phyloP scores from a whole-genome alignment of 192 early-diverging fungal species.

The Cladochytrium replicatum region DNA sequence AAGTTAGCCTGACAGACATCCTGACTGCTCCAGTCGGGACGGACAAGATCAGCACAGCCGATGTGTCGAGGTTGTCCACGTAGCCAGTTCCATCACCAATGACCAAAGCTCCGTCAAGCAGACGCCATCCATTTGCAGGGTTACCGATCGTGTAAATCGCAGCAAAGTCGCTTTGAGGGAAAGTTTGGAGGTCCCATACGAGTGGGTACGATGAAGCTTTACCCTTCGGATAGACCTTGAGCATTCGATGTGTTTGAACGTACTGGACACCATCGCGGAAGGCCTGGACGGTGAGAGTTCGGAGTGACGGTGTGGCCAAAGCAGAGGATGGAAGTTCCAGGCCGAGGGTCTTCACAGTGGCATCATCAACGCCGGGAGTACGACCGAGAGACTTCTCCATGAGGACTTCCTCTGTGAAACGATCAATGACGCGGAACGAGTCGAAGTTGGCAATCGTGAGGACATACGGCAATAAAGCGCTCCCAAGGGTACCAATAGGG shows the following conservation, averaged over 20 bases:
- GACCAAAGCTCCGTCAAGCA: background rate
- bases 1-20: background rate
- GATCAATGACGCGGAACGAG: constrained; percentile 2
- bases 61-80: constrained; percentile 2
- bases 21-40: background rate
- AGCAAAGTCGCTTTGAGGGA: too few species aligned
- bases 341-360: too few species aligned
- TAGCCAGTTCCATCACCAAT: background rate
- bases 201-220: too few species aligned
- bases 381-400: background rate
- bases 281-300: too few species aligned
- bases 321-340: too few species aligned
- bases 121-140: background rate
- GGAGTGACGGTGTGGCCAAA: too few species aligned
- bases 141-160: constrained; percentile 5
- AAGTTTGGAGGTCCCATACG: too few species aligned
- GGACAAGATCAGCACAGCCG: constrained; percentile 5
- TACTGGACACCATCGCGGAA: background rate
- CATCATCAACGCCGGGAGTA: too few species aligned
- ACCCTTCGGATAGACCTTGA: background rate
- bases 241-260: background rate
- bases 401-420: background rate
- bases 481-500: background rate
- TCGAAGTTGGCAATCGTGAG: background rate
- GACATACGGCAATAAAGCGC: background rate